Evolutionary conservation across 2,329 filamentous ascomycete genomes (phyloP), one percentile per base, ranked within the genome.

Genomic region (Claviceps arundinis): DNA sequence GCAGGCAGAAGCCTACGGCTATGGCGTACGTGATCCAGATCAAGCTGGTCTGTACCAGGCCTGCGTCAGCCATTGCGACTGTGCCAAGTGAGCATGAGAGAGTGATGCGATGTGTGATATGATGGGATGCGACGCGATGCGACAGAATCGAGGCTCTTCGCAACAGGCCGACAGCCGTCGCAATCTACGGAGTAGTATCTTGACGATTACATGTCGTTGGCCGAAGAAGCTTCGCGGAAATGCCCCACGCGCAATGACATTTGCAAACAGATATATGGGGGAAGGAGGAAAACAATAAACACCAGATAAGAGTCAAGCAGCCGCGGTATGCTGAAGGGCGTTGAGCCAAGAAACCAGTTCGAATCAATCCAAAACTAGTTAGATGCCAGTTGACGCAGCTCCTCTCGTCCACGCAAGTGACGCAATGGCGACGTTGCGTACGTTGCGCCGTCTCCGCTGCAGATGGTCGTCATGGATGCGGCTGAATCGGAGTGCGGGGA

Each of bases 21-120:
- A 91, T 79, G 55, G 85, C 88, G 68, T 97, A 98, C 51, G 90
- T 81, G 56, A 93, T 83, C 93, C 93, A 98, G 68, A 97, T 97
- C 59, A 97, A 77, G 63, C 87, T 88, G 52, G 85, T 86, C 67
- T 94, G 89, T 56, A 96, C 80, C 65, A 93, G 74, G 62, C 75
- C 76, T 56, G 75, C 73, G 61, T 67, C 61, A 57, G 69, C 69
- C 68, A 70, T 70, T 55, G 51, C 58, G 59, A 16, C 16, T 42
- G 26, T 55, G 9, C 30, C 42, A 43, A 47, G 37, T 34, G 34
- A 51, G 46, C 47, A 41, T 48, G 43, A 42, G 48, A 17, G 34
- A 37, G 16, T 42, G 24, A 34, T 13, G 48, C 22, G 46, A 40
- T 11, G 19, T 3, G 17, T 4, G 17, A 37, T 19, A 11, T 37